Base-by-base conservation (phyloP, 2,329 filamentous ascomycete species). In the Penicillium sp. region DNA sequence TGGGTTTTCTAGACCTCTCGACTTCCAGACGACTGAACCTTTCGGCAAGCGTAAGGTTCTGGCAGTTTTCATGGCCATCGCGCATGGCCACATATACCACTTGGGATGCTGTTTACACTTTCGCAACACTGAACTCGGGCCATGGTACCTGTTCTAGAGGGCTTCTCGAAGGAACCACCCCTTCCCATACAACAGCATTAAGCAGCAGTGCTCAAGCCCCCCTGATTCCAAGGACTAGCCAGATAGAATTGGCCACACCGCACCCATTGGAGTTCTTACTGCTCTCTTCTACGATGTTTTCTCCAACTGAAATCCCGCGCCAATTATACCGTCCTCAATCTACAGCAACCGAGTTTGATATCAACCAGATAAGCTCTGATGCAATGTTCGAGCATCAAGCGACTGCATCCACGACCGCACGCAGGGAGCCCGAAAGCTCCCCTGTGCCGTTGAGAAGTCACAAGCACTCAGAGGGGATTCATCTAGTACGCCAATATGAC, bases 401-500 rank as follows among this genome's bases (percentile, higher is more conserved):
- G 75, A 70, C 73, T 74, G 64, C 68, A 64, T 66, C 72, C 62
- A 72, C 72, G 70, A 75, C 65, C 60, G 70, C 70, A 66, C 64
- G 56, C 40, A 60, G 58, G 60, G 51, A 60, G 60, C 66, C 18
- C 67, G 54, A 68, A 68, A 63, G 31, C 68, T 66, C 64, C 63
- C 64, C 62, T 63, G 67, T 60, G 63, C 71, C 66, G 70, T 71
- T 60, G 69, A 66, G 66, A 59, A 75, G 72, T 63, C 70, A 65
- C 74, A 67, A 69, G 60, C 54, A 67, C 67, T 62, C 69, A 68
- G 59, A 55, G 56, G 55, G 54, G 54, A 58, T 77, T 68, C 67
- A 64, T 79, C 76, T 78, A 69, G 77, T 78, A 75, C 77, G 77
- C 77, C 76, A 79, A 79, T 79, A 79, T 79, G 77, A 79, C 77